Conservation (phyloP, 2,329 filamentous ascomycete species). For the Cercospora brassicicola region DNA sequence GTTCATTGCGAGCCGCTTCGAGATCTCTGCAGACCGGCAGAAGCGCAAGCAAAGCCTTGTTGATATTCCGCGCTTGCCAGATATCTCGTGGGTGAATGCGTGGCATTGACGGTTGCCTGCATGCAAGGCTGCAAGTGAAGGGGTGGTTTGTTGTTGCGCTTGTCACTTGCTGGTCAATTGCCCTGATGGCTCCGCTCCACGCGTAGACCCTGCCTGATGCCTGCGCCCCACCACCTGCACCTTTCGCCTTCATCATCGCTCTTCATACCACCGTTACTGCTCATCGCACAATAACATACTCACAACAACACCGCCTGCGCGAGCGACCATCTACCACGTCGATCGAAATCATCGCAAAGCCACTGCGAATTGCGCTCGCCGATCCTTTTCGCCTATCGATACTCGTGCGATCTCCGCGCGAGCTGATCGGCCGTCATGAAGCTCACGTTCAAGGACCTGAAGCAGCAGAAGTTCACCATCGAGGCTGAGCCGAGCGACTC, state of each 20-base stretch:
- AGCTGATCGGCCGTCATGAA: constrained; percentile 52
- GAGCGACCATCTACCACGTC: not conserved
- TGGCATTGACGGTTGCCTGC: constrained; percentile 29
- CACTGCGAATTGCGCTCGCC: not conserved
- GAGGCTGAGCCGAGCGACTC: constrained; percentile 91
- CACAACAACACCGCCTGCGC: not conserved
- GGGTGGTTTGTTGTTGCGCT: not conserved
- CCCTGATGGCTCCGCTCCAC: not conserved
- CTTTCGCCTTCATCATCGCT: constrained; percentile 7
- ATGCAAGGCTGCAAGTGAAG: not conserved
- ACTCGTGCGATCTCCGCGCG: not conserved
- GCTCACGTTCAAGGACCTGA: constrained; percentile 83
- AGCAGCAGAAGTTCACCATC: constrained; percentile 97
- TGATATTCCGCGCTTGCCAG: constrained; percentile 29
- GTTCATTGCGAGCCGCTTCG: constrained; percentile 64
- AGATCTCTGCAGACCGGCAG: constrained; percentile 65
- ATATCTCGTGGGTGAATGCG: constrained; percentile 35
- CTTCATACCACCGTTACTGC: constrained; percentile 9
- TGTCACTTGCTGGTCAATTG: not conserved
- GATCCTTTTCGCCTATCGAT: not conserved
- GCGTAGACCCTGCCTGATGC: not conserved
- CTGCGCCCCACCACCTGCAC: constrained; percentile 6
- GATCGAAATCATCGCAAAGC: not conserved
- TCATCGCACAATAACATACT: not conserved
- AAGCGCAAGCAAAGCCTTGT: constrained; percentile 56